Conservation (phyloP, 768 basidiomycete genomes). For the Ephemerocybe angulata region DNA sequence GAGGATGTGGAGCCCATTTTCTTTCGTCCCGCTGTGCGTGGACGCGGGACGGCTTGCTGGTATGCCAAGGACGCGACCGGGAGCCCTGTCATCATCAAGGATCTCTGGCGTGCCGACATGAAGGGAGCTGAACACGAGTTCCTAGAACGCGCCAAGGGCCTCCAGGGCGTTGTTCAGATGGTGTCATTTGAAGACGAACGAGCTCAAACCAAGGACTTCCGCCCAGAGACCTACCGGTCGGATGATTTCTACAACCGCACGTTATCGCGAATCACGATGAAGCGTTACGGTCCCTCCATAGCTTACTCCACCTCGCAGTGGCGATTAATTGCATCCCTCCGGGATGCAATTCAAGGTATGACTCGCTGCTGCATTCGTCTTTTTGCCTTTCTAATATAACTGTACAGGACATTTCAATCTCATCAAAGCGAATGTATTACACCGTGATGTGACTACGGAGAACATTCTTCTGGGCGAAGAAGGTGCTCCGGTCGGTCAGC, state of each 20-base stretch:
- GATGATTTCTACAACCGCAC: neutral
- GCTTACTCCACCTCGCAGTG: neutral
- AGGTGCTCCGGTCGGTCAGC: neutral
- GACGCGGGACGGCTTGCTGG: neutral
- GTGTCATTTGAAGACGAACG: neutral
- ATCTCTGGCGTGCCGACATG: neutral
- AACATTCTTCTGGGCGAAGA: neutral
- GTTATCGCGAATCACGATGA: neutral
- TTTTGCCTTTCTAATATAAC: neutral
- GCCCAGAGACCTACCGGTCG: neutral
- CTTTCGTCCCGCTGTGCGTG: neutral
- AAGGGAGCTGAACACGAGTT: neutral
- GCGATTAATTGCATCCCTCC: conserved; percentile 7
- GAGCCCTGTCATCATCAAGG: neutral
- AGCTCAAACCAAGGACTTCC: neutral
- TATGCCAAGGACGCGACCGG: neutral
- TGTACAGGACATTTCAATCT: neutral
- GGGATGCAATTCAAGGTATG: conserved; percentile 14
- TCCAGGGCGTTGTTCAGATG: neutral
- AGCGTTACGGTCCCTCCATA: conserved; percentile 9
- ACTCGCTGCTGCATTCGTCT: neutral
- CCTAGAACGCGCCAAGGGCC: neutral
- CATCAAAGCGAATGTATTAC: neutral
- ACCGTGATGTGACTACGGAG: conserved; percentile 1
- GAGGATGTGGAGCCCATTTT: neutral